phyloP scores from a whole-genome alignment of 2,329 filamentous ascomycete species.

The Epichloe scottii region DNA sequence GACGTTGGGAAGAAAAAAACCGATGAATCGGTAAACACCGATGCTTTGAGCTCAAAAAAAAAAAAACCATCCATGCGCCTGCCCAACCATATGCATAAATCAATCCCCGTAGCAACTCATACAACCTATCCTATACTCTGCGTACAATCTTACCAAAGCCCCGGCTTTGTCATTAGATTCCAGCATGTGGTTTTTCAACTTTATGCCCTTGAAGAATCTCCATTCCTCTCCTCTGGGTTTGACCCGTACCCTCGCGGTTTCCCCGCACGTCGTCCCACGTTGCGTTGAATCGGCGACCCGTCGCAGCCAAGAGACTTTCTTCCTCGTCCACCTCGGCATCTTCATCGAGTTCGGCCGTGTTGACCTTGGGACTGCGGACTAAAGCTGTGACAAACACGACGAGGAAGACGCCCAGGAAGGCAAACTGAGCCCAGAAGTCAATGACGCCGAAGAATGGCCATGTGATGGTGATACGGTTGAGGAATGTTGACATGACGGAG shows the following conservation, averaged over 20 bases:
- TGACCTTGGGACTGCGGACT: constrained; percentile 66
- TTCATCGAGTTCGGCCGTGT: constrained; percentile 68
- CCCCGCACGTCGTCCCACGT: constrained; percentile 80
- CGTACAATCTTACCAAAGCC: background rate
- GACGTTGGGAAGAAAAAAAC: background rate
- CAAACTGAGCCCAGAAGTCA: constrained; percentile 95
- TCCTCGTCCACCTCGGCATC: constrained; percentile 89
- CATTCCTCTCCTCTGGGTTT: constrained; percentile 7
- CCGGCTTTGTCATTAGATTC: background rate
- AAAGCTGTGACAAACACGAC: constrained; percentile 68
- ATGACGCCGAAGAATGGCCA: constrained; percentile 90
- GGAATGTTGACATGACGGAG: constrained; percentile 78
- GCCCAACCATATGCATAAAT: background rate
- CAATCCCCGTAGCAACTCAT: background rate
- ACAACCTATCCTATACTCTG: background rate
- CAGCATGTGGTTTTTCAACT: background rate
- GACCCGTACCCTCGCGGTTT: constrained; percentile 14
- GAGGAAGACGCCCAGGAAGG: constrained; percentile 73
- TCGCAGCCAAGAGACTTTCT: constrained; percentile 77
- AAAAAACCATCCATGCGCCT: background rate
- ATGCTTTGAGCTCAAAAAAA: background rate
- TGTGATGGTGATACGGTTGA: constrained; percentile 84
- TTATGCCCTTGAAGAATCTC: constrained; percentile 2
- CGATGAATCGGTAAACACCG: background rate
- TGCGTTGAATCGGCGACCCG: constrained; percentile 67